These are phyloP conservation scores for Poa pratensis DNA, from an alignment of 176 grass and related monocot genomes.

Conservation along the genomic window DNA sequence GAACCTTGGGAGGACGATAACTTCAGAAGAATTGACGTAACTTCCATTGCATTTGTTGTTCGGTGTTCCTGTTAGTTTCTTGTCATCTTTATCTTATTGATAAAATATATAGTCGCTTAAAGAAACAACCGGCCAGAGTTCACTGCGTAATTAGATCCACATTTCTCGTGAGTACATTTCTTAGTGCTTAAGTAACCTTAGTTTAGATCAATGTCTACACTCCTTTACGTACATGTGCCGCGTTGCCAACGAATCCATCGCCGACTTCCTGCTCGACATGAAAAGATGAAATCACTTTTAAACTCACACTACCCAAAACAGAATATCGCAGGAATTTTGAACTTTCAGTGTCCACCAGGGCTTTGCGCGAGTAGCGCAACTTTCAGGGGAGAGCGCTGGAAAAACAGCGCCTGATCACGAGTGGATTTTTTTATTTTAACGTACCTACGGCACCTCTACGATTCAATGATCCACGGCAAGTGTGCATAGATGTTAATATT, in stretches of 20 bases:
- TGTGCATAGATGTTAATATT: conserved; percentile 5
- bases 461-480: not conserved
- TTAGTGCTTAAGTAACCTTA: not conserved
- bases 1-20: no score
- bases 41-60: no score
- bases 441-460: not conserved
- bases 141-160: not conserved
- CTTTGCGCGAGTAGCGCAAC: not conserved
- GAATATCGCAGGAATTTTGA: not conserved
- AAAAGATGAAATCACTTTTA: not conserved
- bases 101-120: no score
- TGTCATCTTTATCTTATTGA: no score
- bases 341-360: not conserved
- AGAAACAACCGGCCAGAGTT: not conserved
- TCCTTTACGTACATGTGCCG: not conserved
- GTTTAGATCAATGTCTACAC: not conserved
- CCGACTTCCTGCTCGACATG: not conserved
- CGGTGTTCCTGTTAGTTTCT: no score
- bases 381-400: not conserved
- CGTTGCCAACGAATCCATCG: not conserved
- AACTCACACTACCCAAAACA: no score
- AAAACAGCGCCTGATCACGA: not conserved
- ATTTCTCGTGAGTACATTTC: not conserved
- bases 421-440: not conserved
- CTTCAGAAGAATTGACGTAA: no score